Evolutionary conservation across 2,329 filamentous ascomycete genomes (phyloP).

Genomic region (Ciborinia camelliae): DNA sequence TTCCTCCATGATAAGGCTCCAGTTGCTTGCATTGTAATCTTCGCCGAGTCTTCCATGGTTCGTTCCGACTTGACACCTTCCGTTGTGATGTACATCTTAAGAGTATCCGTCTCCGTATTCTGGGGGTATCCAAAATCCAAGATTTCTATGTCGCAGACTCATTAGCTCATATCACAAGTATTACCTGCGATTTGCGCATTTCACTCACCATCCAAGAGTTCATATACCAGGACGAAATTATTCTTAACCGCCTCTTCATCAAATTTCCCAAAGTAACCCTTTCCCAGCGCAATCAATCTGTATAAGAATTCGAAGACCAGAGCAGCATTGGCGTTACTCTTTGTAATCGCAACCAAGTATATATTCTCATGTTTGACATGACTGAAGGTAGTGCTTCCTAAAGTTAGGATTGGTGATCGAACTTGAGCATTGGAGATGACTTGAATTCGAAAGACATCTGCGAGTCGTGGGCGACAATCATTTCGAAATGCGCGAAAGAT

Average conservation of each 20-base stretch:
- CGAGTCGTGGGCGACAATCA: slow-evolving; percentile 93
- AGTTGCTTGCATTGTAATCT: slow-evolving; percentile 99
- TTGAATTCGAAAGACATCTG: slow-evolving; percentile 98
- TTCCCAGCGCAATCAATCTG: slow-evolving; percentile 81
- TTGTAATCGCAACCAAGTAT: slow-evolving; percentile 94
- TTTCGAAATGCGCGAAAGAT: slow-evolving; percentile 99
- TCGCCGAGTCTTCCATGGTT: slow-evolving; percentile 85
- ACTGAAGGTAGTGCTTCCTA: slow-evolving; percentile 97
- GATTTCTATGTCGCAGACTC: slow-evolving; percentile 63
- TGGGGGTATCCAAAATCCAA: slow-evolving; percentile 98
- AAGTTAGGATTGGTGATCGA: slow-evolving; percentile 92
- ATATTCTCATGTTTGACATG: slow-evolving; percentile 99
- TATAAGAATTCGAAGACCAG: slow-evolving; percentile 98
- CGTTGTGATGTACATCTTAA: slow-evolving; percentile 99
- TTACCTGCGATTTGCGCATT: neutral
- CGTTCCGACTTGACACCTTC: slow-evolving; percentile 94
- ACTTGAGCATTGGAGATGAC: slow-evolving; percentile 98
- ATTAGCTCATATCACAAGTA: neutral
- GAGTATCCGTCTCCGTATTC: slow-evolving; percentile 96
- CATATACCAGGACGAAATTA: slow-evolving; percentile 98
- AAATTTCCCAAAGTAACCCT: slow-evolving; percentile 97
- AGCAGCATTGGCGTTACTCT: slow-evolving; percentile 98
- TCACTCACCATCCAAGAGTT: slow-evolving; percentile 78
- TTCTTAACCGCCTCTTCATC: slow-evolving; percentile 99
- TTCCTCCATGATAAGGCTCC: slow-evolving; percentile 95